A percentile compares a stretch with the other conserved stretches of the same genome.
Conservation (phyloP, 139 green algal genomes). For the Microglena sp. region DNA sequence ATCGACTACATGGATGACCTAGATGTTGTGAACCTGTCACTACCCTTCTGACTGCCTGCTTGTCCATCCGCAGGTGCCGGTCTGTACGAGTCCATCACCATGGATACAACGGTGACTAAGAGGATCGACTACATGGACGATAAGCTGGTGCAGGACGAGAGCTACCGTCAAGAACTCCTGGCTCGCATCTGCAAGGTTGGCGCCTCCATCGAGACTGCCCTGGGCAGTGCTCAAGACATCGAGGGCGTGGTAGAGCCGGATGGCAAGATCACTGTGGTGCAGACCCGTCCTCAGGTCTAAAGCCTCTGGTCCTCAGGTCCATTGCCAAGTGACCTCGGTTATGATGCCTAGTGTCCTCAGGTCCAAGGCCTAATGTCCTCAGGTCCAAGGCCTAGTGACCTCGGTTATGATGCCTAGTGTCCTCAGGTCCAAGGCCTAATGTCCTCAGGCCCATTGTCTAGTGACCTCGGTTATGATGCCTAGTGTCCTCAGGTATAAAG, state of each 20-base stretch:
- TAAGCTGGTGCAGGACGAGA: constrained; percentile 59
- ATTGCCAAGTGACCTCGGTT: too few relatives aligned
- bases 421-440: too few relatives aligned
- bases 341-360: too few relatives aligned
- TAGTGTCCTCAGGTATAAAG: too few relatives aligned
- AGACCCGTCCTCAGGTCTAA: constrained; percentile 91
- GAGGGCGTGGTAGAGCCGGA: constrained; percentile 86
- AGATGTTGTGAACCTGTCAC: not conserved
- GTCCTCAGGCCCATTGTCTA: too few relatives aligned
- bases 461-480: too few relatives aligned
- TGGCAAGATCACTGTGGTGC: constrained; percentile 81
- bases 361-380: too few relatives aligned
- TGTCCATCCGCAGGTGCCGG: constrained; percentile 59
- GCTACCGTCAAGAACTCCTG: constrained; percentile 54
- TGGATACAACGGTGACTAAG: constrained; percentile 57
- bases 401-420: too few relatives aligned
- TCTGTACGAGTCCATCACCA: constrained; percentile 90
- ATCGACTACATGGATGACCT: constrained; percentile 70
- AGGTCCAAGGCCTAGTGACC: too few relatives aligned
- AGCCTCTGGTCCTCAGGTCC: too few relatives aligned
- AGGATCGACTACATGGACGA: constrained; percentile 72
- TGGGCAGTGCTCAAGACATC: constrained; percentile 70
- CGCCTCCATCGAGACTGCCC: constrained; percentile 70
- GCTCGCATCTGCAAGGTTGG: constrained; percentile 56
- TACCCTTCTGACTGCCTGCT: not conserved